These are phyloP conservation scores for Microbotryum intermedium DNA, from an alignment of 1,284 basidiomycete species.

Conservation along the genomic window DNA sequence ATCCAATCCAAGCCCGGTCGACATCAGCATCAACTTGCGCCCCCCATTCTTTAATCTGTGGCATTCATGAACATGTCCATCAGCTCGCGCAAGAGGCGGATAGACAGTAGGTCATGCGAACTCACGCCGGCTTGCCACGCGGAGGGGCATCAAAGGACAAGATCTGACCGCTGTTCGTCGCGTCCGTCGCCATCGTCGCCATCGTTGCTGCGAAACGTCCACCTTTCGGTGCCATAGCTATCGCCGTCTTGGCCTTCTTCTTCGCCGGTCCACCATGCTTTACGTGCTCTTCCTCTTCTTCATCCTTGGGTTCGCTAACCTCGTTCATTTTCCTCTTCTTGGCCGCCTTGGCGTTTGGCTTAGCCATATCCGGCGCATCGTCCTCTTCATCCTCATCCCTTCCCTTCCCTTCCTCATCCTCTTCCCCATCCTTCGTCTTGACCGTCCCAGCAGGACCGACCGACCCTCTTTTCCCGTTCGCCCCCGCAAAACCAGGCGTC, in stretches of 20 bases:
- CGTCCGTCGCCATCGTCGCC: background rate
- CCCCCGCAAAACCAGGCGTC: slow-evolving; percentile 30
- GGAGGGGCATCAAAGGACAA: slow-evolving; percentile 28
- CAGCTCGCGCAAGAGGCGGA: background rate
- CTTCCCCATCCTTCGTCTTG: background rate
- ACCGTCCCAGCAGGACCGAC: background rate
- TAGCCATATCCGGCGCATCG: slow-evolving; percentile 10
- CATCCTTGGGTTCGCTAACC: no score
- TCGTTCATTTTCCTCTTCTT: background rate
- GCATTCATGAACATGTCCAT: background rate
- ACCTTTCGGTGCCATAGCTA: background rate
- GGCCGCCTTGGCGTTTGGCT: background rate
- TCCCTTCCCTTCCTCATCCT: slow-evolving; percentile 1
- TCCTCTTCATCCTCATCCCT: slow-evolving; percentile 7
- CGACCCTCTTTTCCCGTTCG: slow-evolving; percentile 12
- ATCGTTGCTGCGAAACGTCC: background rate
- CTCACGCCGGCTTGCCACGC: slow-evolving; percentile 16
- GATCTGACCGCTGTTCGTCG: slow-evolving; percentile 12
- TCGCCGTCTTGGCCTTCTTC: background rate
- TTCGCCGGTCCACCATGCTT: background rate
- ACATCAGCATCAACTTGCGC: slow-evolving; percentile 23
- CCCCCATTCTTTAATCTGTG: background rate
- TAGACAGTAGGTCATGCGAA: background rate
- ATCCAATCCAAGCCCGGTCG: slow-evolving; percentile 32
- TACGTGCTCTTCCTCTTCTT: no score